These are phyloP conservation scores for Calonectria pseudoturangicola DNA, from an alignment of 2,329 filamentous ascomycete species.

Conservation along the genomic window DNA sequence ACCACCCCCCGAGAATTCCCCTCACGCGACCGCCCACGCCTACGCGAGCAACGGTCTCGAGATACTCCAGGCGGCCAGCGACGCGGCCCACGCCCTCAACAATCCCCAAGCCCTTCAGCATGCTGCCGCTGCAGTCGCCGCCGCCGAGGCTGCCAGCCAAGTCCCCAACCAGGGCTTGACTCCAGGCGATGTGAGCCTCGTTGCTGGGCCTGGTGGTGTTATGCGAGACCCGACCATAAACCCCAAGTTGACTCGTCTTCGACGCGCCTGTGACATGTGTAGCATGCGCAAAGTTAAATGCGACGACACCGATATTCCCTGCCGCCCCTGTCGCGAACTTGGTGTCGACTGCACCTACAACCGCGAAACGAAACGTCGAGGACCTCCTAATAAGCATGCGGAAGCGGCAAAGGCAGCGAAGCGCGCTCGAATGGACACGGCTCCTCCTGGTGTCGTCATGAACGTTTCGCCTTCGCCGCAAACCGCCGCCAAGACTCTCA, in stretches of 20 bases:
- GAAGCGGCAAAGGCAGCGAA: conserved; percentile 74
- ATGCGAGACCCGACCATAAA: conserved; percentile 65
- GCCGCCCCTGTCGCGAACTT: conserved; percentile 73
- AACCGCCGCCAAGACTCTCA: conserved; percentile 68
- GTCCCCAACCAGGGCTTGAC: conserved; percentile 46
- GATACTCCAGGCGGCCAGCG: conserved; percentile 67
- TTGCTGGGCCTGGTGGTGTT: conserved; percentile 48
- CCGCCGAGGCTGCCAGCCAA: conserved; percentile 56
- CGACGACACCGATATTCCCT: conserved; percentile 74
- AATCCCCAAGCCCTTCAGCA: conserved; percentile 63
- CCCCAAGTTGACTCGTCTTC: conserved; percentile 73
- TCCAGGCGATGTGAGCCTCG: conserved; percentile 51
- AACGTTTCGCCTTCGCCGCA: conserved; percentile 65
- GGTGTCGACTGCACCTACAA: conserved; percentile 75
- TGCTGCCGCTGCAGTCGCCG: conserved; percentile 61
- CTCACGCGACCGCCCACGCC: conserved; percentile 61
- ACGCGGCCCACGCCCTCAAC: conserved; percentile 64
- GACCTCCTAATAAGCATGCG: conserved; percentile 76
- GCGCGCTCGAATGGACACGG: conserved; percentile 62
- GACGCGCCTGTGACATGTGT: conserved; percentile 77
- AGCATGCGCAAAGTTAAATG: conserved; percentile 78
- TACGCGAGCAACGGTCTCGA: conserved; percentile 68
- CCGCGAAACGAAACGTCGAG: conserved; percentile 74
- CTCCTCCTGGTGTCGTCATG: conserved; percentile 44
- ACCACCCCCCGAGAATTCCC: conserved; percentile 52